Base-by-base conservation (phyloP, 805 yeast species). In the Pichia nakasei region DNA sequence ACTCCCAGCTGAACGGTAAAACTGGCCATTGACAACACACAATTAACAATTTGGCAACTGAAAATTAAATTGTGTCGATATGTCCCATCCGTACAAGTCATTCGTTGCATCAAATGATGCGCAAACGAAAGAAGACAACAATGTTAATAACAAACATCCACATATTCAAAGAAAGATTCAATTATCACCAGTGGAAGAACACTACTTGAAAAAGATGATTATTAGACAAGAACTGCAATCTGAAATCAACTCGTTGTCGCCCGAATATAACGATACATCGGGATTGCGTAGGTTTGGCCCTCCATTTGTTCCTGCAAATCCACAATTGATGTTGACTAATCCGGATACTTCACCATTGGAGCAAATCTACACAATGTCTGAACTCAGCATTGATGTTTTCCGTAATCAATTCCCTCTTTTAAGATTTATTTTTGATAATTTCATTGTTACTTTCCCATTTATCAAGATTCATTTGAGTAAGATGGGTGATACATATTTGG, bases 181-280 rank as follows among this genome's bases (percentile, higher is more conserved):
- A 13, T 41, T 82, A 38, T 63, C 77, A 13, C 76, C 89, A 3
- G 68, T 75, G 0, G 86, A 89, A 59, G 95, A 87, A 61, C 97
- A 91, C 56, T 85, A 83, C 60, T 70, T 93, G 43, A 91, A 91
- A 61, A 78, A 94, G 54, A 89, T 85, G 62, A 69, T 91, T 17
- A 65, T 91, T 22, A 73, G 76, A 48, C 67, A 73, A 12, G 75
- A 84, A 55, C 63, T 88, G 27, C 69, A 72, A 12, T 57, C 69
- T 5, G 98, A 91, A 59, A 67, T 87, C 35, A 73, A 67, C 24
- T 60, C 59, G 20, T 62, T 88, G 35, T 60, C 66, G 2, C 67
- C 68, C 1, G 57, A 60, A 1, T 65, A 61, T 43, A 73, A 79
- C 48, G 76, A 78, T 47, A 75, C 78, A 27, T 65, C 74, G 18